Conservation (phyloP, 1,284 basidiomycete genomes). For the Boletus smithii region DNA sequence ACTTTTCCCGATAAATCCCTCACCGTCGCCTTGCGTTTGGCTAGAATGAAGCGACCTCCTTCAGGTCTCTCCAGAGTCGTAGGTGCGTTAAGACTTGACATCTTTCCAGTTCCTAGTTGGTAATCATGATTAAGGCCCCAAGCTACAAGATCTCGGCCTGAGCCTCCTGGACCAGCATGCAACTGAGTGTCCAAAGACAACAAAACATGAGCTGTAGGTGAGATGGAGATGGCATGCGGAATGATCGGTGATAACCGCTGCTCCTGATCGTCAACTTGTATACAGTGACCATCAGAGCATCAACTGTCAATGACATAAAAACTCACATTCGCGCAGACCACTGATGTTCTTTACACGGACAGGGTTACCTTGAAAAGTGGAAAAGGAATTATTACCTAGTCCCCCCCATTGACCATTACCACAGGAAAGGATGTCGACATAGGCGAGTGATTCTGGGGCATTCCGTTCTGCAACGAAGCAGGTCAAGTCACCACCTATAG, state of each 20-base stretch:
- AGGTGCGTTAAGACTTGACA: slow-evolving; percentile 71
- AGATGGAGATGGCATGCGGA: slow-evolving; percentile 69
- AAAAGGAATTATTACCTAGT: slow-evolving; percentile 69
- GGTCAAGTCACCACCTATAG: slow-evolving; percentile 68
- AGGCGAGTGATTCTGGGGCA: slow-evolving; percentile 39
- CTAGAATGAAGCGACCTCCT: slow-evolving; percentile 57
- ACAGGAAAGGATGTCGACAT: slow-evolving; percentile 73
- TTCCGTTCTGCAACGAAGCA: slow-evolving; percentile 74
- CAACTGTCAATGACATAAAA: background rate
- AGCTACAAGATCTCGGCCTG: slow-evolving; percentile 58
- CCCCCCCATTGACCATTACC: slow-evolving; percentile 87
- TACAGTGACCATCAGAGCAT: slow-evolving; percentile 4
- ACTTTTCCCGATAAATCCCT: slow-evolving; percentile 63
- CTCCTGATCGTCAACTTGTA: slow-evolving; percentile 63
- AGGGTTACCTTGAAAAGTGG: slow-evolving; percentile 70
- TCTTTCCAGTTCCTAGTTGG: slow-evolving; percentile 85
- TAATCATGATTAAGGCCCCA: slow-evolving; percentile 74
- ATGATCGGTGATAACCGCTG: slow-evolving; percentile 63
- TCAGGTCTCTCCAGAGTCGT: slow-evolving; percentile 49
- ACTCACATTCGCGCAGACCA: slow-evolving; percentile 79
- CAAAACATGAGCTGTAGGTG: slow-evolving; percentile 77
- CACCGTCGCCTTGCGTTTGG: slow-evolving; percentile 51
- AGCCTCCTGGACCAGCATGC: slow-evolving; percentile 44
- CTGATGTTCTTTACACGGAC: slow-evolving; percentile 79
- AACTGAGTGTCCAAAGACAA: slow-evolving; percentile 68